Percentiles rank a stretch among this genome's conserved stretches.
phyloP scores from a whole-genome alignment of 2,329 filamentous ascomycete species.

The Xylaria sp. region DNA sequence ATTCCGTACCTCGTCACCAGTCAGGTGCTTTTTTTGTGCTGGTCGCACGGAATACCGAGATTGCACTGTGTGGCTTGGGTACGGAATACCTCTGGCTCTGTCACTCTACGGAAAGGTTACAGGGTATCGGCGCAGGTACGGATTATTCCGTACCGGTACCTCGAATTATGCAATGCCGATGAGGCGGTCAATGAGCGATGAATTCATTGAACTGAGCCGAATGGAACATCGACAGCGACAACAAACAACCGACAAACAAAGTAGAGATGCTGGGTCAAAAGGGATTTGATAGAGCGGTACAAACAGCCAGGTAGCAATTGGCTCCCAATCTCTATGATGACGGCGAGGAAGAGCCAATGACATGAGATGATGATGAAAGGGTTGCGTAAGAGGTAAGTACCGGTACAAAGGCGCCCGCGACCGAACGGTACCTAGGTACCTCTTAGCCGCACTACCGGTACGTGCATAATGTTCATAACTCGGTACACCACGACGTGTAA shows the following conservation, averaged over 20 bases:
- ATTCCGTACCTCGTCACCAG: background rate
- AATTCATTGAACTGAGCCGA: background rate
- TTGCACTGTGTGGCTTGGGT: background rate
- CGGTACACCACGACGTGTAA: no score
- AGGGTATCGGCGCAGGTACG: background rate
- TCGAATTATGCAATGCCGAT: background rate
- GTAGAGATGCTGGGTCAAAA: background rate
- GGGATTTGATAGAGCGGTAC: background rate
- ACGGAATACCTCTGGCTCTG: background rate
- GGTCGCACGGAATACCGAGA: background rate
- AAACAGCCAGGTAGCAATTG: background rate
- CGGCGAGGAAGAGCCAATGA: slow-evolving; percentile 7
- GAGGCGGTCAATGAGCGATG: background rate
- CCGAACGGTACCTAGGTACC: no score
- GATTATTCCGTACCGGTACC: background rate
- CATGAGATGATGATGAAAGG: slow-evolving; percentile 13
- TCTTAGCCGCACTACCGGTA: no score
- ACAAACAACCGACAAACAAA: background rate
- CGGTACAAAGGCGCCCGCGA: background rate
- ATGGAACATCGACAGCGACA: background rate
- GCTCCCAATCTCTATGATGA: background rate
- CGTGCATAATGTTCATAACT: no score
- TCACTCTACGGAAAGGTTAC: background rate
- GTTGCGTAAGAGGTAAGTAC: slow-evolving; percentile 3
- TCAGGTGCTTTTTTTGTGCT: slow-evolving; percentile 3